Base-by-base conservation (phyloP, 1,284 basidiomycete species). In the Cutaneotrichosporon sp. region DNA sequence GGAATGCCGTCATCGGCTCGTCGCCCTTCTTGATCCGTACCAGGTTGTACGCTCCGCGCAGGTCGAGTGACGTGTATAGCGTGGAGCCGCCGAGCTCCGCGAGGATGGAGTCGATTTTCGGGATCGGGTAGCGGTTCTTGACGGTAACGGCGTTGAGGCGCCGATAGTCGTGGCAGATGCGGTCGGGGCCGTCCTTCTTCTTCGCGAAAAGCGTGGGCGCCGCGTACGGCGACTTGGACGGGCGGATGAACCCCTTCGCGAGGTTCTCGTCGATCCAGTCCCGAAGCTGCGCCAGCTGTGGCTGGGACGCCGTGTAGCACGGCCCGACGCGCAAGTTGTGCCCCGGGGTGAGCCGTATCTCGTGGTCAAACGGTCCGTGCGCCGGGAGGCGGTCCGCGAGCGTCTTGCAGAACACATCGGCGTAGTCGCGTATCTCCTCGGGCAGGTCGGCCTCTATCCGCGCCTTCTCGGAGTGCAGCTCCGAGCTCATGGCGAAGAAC, bases 201-300 rank as follows among this genome's bases (percentile, higher is more conserved):
- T 76, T 75, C 33, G 82, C 76, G 62, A 85, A 85, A 0, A 85
- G 74, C 42, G 84, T 69, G 0, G 81, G 81, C 0, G 82, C 67
- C 14, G 33, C 74, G 36, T 68, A 65, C 0, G 75, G 67, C 0
- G 75, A 78, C 45, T 72, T 60, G 0, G 74, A 80, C 0, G 59
- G 63, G 7, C 59, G 46, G 31, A 80, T 77, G 54, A 74, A 71
- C 0, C 76, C 78, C 29, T 70, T 74, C 0, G 24, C 74, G 0
- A 83, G 74, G 52, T 81, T 78, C 43, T 79, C 74, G 18, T 80
- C 68, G 49, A 83, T 55, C 59, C 78, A 82, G n/a, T 77, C 73
- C 10, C 58, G 58, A n/a, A n/a, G n/a, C n/a, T n/a, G n/a, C n/a
- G n/a, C n/a, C n/a, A n/a, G n/a, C n/a, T n/a, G n/a, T n/a, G n/a